These are phyloP conservation scores for Starmerella sp. DNA, from an alignment of 805 yeast species.

Conservation along the genomic window DNA sequence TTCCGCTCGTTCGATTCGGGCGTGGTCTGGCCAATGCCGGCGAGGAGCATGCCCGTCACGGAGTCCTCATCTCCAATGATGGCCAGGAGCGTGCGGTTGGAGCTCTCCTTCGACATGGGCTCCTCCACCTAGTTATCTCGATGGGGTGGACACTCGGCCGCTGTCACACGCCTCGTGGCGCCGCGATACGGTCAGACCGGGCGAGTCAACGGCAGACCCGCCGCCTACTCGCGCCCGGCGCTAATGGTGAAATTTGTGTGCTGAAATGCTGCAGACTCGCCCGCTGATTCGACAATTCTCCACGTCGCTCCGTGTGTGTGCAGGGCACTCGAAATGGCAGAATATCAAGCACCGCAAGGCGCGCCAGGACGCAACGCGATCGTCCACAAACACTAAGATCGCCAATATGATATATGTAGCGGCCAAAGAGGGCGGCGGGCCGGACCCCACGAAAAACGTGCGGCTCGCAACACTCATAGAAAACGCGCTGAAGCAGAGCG, in stretches of 20 bases:
- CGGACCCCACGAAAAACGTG: conserved; percentile 51
- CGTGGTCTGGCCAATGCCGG: conserved; percentile 85
- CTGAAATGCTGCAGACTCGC: neutral
- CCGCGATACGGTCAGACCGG: neutral
- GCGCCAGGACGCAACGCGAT: conserved; percentile 72
- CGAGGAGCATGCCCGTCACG: conserved; percentile 86
- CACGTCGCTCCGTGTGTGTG: conserved; percentile 19
- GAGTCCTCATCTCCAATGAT: conserved; percentile 97
- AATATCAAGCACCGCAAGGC: conserved; percentile 90
- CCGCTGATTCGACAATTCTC: neutral
- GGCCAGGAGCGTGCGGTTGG: conserved; percentile 74
- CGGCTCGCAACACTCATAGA: conserved; percentile 64
- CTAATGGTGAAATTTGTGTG: neutral
- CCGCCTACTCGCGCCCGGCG: neutral
- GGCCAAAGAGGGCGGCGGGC: conserved; percentile 54
- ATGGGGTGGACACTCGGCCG: conserved; percentile 23
- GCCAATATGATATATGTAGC: conserved; percentile 67
- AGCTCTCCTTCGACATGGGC: conserved; percentile 31
- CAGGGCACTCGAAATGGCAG: conserved; percentile 95
- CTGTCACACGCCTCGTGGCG: too few relatives aligned
- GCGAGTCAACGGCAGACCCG: neutral
- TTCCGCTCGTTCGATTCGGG: conserved; percentile 51
- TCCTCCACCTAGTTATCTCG: conserved; percentile 19
- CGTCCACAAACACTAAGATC: conserved; percentile 55
- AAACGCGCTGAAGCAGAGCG: conserved; percentile 61